A percentile compares a stretch with the other conserved stretches of the same genome.
phyloP scores from a whole-genome alignment of 2,329 filamentous ascomycete species.

The Grosmannia penicillata region DNA sequence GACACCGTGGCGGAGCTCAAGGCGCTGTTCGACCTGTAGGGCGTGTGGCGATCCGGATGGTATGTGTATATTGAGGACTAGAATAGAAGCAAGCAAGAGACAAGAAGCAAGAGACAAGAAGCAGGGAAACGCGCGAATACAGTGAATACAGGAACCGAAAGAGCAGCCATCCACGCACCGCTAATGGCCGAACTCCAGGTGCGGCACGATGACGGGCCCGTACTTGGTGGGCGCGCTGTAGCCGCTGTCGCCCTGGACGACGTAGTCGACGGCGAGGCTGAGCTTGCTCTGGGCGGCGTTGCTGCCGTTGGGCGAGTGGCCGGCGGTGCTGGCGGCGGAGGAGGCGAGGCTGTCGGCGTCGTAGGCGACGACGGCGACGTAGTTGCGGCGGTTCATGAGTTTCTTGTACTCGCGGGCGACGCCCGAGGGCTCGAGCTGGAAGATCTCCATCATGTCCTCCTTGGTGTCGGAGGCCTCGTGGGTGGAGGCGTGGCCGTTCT shows the following conservation, averaged over 20 bases:
- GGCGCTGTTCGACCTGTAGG: slow-evolving; percentile 57
- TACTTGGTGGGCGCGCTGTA: slow-evolving; percentile 77
- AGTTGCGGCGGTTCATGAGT: slow-evolving; percentile 87
- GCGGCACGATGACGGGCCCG: slow-evolving; percentile 88
- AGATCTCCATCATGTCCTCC: slow-evolving; percentile 99
- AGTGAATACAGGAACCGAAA: background rate
- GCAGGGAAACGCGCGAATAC: background rate
- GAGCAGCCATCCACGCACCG: background rate
- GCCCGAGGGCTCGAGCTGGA: slow-evolving; percentile 87
- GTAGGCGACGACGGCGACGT: slow-evolving; percentile 84
- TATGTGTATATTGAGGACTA: background rate
- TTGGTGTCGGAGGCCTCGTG: slow-evolving; percentile 80
- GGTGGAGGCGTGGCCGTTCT: slow-evolving; percentile 66
- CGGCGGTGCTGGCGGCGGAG: slow-evolving; percentile 17
- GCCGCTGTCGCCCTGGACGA: slow-evolving; percentile 81
- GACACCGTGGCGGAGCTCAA: slow-evolving; percentile 71
- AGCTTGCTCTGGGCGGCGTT: slow-evolving; percentile 44
- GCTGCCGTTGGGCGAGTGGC: slow-evolving; percentile 13
- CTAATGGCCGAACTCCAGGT: slow-evolving; percentile 57
- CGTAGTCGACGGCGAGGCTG: slow-evolving; percentile 87
- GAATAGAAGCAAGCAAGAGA: slow-evolving; percentile 1
- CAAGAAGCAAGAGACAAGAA: background rate
- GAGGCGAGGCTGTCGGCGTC: slow-evolving; percentile 60
- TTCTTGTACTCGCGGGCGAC: slow-evolving; percentile 69
- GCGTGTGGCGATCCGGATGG: background rate